phyloP scores from a whole-genome alignment of 805 yeast species.

The Ogataea paradorogensis region DNA sequence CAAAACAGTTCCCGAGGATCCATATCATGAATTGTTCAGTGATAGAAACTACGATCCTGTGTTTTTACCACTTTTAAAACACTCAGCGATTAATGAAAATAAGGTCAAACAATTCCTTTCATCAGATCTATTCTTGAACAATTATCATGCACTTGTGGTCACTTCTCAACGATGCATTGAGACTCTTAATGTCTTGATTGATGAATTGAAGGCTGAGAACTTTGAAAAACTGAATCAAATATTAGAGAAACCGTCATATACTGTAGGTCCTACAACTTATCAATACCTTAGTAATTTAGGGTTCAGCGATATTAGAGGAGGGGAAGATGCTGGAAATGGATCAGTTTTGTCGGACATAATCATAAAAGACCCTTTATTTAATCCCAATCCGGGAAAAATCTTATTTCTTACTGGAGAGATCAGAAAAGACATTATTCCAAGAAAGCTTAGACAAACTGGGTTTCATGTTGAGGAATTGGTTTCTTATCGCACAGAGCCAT shows the following conservation, averaged over 20 bases:
- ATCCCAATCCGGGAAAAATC: slow-evolving; percentile 32
- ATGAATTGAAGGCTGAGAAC: slow-evolving; percentile 18
- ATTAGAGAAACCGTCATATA: slow-evolving; percentile 57
- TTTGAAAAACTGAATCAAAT: slow-evolving; percentile 27
- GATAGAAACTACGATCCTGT: slow-evolving; percentile 38
- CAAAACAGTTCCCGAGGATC: slow-evolving; percentile 64
- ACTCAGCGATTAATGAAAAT: slow-evolving; percentile 50
- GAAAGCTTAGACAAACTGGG: slow-evolving; percentile 43
- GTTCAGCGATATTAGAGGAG: slow-evolving; percentile 69
- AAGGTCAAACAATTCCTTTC: slow-evolving; percentile 44
- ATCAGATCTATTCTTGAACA: slow-evolving; percentile 39
- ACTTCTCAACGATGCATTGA: slow-evolving; percentile 94
- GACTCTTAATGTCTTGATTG: slow-evolving; percentile 51
- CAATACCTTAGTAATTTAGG: slow-evolving; percentile 57
- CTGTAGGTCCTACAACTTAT: slow-evolving; percentile 91
- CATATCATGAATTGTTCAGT: slow-evolving; percentile 49
- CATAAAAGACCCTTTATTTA: slow-evolving; percentile 32
- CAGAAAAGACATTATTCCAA: slow-evolving; percentile 79
- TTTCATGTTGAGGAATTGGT: slow-evolving; percentile 55
- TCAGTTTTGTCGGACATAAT: slow-evolving; percentile 63
- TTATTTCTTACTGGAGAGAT: slow-evolving; percentile 85
- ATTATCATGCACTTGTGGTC: slow-evolving; percentile 57
- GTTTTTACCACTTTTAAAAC: slow-evolving; percentile 75
- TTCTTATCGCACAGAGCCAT: slow-evolving; percentile 63
- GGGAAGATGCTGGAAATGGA: slow-evolving; percentile 79